phyloP scores from a whole-genome alignment of 805 yeast genomes.

The Cyberlindnera euphorbiae region DNA sequence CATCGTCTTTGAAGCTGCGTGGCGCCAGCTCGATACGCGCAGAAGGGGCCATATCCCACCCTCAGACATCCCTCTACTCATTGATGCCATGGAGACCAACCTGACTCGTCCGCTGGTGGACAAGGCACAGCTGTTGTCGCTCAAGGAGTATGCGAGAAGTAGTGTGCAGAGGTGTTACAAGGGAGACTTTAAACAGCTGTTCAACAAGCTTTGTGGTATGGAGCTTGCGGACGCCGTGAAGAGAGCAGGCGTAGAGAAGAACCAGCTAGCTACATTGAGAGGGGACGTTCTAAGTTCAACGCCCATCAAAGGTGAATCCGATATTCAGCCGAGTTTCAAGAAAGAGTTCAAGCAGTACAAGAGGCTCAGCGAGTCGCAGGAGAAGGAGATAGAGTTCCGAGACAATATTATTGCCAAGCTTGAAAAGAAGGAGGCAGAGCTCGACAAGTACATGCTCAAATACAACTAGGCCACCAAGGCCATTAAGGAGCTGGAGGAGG shows the following conservation, averaged over 20 bases:
- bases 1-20: constrained; percentile 18
- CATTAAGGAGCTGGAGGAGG: constrained; percentile 18
- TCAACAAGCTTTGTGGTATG: constrained; percentile 29
- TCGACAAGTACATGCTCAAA: constrained; percentile 6
- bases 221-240: constrained; percentile 27
- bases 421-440: constrained; percentile 13
- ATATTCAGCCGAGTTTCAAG: constrained; percentile 18
- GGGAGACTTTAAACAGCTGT: constrained; percentile 28
- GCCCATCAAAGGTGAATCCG: constrained; percentile 6
- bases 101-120: constrained; percentile 23
- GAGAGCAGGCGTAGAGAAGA: constrained; percentile 12
- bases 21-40: constrained; percentile 20
- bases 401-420: constrained; percentile 21
- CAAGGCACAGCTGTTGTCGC: constrained; percentile 23
- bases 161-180: constrained; percentile 29
- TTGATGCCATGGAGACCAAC: constrained; percentile 21
- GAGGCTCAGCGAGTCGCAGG: constrained; percentile 19
- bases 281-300: constrained; percentile 6
- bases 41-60: constrained; percentile 17
- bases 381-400: constrained; percentile 24
- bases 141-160: constrained; percentile 27
- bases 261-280: constrained; percentile 4
- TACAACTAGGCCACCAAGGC: constrained; percentile 7
- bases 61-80: constrained; percentile 19
- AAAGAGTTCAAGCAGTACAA: constrained; percentile 19